Evolutionary conservation across 768 basidiomycete species (phyloP), one percentile per base, ranked within the genome.

Genomic region (Termitomyces sp.): DNA sequence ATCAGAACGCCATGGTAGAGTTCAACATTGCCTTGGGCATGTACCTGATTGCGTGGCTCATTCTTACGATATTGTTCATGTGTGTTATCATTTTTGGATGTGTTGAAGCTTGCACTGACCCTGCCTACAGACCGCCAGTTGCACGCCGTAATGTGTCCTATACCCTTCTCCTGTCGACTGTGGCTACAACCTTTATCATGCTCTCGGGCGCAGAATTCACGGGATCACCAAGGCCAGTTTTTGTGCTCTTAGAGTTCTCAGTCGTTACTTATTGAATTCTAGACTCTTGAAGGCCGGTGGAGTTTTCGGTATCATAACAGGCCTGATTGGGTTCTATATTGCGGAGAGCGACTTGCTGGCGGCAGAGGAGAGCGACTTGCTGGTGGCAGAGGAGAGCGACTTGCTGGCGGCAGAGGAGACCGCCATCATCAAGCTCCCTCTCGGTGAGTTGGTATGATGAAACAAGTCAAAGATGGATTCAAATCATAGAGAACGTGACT

Each of bases 21-120:
- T 23, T 23, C 23, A 23, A 23, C 23, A 23, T 1, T 2, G 23
- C 23, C 2, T 23, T 23, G 23, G 23, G 23, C 23, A 23, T 23
- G 23, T 90, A 82, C 64, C 77, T 91, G 44, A 74, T 79, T 46
- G 73, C 80, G 3, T 91, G 87, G 87, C 77, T 82, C 63, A 73
- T 88, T 62, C 60, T 89, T 56, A 87, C 88, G 0, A 68, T 80
- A 53, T 62, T 88, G 62, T 79, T 88, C 64, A 64, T 86, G 86
- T 86, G 84, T 57, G 38, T 47, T 35, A 12, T 33, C 28, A 26
- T 19, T 37, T 10, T 9, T 42, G 38, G 23, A 43, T 46, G 3
- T 28, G 33, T 23, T 51, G 21, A 52, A 14, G 11, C 10, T 42
- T 11, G 7, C n/a, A 26, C n/a, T 44, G 26, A 50, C 26, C 1